Conservation (phyloP, 768 basidiomycete species). For the Lepiota subincarnata region DNA sequence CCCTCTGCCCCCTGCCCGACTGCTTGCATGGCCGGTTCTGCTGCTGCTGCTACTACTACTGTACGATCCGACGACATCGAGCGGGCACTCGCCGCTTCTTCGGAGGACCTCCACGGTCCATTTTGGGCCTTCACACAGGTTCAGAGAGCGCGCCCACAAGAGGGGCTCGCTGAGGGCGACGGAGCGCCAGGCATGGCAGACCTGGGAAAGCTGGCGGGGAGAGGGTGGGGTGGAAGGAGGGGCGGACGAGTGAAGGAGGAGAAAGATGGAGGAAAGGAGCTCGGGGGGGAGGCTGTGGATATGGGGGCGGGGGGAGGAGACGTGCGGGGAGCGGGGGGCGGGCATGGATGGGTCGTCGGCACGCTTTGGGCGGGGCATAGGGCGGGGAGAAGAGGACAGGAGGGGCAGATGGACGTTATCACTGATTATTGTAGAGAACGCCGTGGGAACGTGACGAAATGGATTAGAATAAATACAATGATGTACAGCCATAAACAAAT, state of each 20-base stretch:
- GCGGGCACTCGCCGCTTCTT: neutral
- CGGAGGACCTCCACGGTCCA: neutral
- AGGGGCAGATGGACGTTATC: neutral
- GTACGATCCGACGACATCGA: conserved; percentile 1
- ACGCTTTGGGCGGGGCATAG: neutral
- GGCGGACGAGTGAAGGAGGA: neutral
- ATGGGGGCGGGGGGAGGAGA: neutral
- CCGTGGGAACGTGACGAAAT: neutral
- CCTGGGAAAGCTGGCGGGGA: conserved; percentile 1
- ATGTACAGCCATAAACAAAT: conserved; percentile 15
- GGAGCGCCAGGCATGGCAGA: conserved; percentile 6
- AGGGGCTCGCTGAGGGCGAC: neutral
- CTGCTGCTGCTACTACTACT: neutral
- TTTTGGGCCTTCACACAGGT: conserved; percentile 7
- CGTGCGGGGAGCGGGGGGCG: neutral
- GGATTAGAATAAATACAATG: conserved; percentile 17
- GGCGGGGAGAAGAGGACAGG: no score
- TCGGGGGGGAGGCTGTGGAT: conserved; percentile 4
- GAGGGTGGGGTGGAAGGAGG: neutral
- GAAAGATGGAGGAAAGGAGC: neutral
- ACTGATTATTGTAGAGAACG: neutral
- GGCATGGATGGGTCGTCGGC: neutral
- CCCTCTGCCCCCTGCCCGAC: neutral
- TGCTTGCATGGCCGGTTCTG: no score
- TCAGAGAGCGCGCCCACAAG: conserved; percentile 4